Base-by-base conservation (phyloP, 2,329 filamentous ascomycete genomes). In the Arachnomyces sp. region DNA sequence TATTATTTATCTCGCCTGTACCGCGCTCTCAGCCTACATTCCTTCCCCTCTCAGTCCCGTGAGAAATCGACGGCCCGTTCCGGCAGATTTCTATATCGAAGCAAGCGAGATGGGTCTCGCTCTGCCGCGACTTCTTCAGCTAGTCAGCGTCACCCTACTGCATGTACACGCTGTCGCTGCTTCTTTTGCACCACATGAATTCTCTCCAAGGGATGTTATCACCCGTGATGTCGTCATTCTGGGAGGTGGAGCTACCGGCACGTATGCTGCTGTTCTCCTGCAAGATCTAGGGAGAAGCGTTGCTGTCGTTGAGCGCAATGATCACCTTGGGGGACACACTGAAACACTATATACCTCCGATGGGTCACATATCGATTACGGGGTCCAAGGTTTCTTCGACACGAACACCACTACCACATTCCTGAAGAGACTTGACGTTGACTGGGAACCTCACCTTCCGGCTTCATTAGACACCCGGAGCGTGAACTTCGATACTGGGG, bases 191-290 rank as follows among this genome's bases (percentile, higher is more conserved):
- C 29, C 18, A 32, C 18, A 17, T 9, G 30, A 15, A 42, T 7
- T 8, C 15, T 33, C 17, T 18, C 28, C 15, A 7, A 15, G 17
- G 25, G 33, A 50, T 13, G 36, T 44, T 18, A 48, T 48, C 17
- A 42, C 33, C n/a, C 33, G 36, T 4, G 55, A 60, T 44, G 47
- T 61, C 4, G 44, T 41, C 13, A 52, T 59, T 28, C 50, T 62
- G 16, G 58, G 57, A 18, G 55, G 56, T 28, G 56, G 56, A 15
- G 45, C 52, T 2, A 45, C 52, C 0, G 59, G 54, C 8, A 56
- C 53, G 1, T 61, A 57, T 34, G 51, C 55, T 3, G 57, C 57
- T 4, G 41, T 59, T 4, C 45, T 47, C 4, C 47, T 61, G 9
- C 50, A 47, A 17, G 49, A 57, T 31, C 38, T 49, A 32, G 49